These are phyloP conservation scores for Tylopilus subfusipes DNA, from an alignment of 768 basidiomycete genomes.

Conservation along the genomic window DNA sequence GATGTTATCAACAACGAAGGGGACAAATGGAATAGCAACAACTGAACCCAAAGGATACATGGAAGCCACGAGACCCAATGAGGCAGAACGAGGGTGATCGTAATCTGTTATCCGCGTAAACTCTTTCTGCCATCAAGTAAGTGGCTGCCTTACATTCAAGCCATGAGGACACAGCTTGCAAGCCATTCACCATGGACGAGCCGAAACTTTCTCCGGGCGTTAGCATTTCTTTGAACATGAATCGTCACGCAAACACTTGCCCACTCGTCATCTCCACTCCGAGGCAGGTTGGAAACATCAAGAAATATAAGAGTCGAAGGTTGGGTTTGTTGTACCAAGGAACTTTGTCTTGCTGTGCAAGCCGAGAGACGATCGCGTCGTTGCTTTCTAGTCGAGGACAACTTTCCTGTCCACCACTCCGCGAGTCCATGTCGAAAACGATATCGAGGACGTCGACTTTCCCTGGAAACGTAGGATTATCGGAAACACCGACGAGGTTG, in stretches of 20 bases:
- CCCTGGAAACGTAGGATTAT: not conserved
- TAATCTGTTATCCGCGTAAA: conserved; percentile 38
- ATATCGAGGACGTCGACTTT: not conserved
- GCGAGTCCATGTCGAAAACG: conserved; percentile 4
- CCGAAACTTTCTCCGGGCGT: conserved; percentile 2
- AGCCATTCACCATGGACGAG: conserved; percentile 59
- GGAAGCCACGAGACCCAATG: conserved; percentile 54
- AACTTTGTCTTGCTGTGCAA: conserved; percentile 34
- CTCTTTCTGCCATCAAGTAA: not conserved
- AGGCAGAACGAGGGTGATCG: conserved; percentile 46
- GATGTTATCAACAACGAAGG: not conserved
- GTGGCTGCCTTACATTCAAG: conserved; percentile 40
- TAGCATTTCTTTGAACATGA: not conserved
- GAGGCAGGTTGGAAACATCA: conserved; percentile 44
- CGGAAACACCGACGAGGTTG: not conserved
- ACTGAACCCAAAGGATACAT: conserved; percentile 60
- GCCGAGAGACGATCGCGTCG: conserved; percentile 17
- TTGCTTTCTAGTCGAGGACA: not conserved
- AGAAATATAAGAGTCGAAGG: conserved; percentile 49
- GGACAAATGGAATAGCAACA: conserved; percentile 43
- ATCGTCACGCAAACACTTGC: not conserved
- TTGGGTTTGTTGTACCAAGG: conserved; percentile 65
- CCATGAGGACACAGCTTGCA: conserved; percentile 59
- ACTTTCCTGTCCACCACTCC: not conserved
- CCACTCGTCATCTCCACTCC: conserved; percentile 14